Evolutionary conservation across 257 asterid genomes (phyloP), one percentile per base, ranked within the genome.

Genomic region (Solanum bulbocastanum): DNA sequence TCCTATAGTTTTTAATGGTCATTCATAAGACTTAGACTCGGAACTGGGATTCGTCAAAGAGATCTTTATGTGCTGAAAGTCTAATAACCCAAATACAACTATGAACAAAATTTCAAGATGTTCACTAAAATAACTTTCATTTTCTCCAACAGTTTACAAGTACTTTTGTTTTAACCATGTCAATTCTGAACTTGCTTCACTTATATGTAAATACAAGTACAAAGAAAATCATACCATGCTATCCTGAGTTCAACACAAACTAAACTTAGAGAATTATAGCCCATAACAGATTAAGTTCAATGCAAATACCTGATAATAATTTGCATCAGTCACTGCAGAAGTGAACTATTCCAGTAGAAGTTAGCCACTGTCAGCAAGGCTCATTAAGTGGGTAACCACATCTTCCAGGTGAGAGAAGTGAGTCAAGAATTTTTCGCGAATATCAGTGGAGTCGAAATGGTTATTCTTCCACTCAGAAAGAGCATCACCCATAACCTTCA

Each of bases 401-500:
- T 96, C 96, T 92, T 96, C 96, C 13, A 96, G 95, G 76, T 92
- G 89, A 88, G 94, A 86, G 86, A 95, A 95, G 82, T 97, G 99
- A 37, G 87, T 84, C 91, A 93, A 81, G 79, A 97, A 93, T 40
- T 82, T 92, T n/a, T 94, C 95, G 14, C 90, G 92, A 84, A 89
- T 94, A 56, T 94, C 98, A 18, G 58, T 73, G 4, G 90, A 87
- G 66, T 91, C 95, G 7, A 89, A 84, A 49, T 90, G 97, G 87
- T 90, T 90, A 89, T 89, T 92, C 74, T 94, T 91, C 98, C 96
- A 96, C 66, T 93, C 91, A 4, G 95, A 92, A 87, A 97, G 91
- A n/a, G 96, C 96, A 86, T 94, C 93, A 22, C 94, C 93, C 96
- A 96, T 94, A 25, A 96, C 89, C 89, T 94, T 94, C 93, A 97